Conservation (phyloP, 345 rosid species). For the Euphorbia peplus region DNA sequence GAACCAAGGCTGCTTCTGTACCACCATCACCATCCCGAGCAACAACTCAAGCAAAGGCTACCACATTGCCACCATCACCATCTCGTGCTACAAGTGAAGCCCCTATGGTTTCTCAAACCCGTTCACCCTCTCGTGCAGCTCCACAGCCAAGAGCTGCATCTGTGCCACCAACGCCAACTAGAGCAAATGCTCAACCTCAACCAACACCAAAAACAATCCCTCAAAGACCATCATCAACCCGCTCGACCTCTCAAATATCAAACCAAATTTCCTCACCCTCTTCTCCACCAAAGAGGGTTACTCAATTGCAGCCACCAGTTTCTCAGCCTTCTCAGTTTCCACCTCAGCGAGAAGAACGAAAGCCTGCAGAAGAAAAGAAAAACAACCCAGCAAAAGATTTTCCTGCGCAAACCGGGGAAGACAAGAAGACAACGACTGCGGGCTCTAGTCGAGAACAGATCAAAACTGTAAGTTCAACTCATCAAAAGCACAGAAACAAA, state of each 20-base stretch:
- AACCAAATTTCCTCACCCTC: slow-evolving; percentile 24
- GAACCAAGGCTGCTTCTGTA: slow-evolving; percentile 16
- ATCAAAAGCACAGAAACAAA: slow-evolving; percentile 11
- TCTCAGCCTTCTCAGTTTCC: slow-evolving; percentile 21
- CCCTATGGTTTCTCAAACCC: slow-evolving; percentile 11
- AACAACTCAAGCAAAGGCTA: slow-evolving; percentile 12
- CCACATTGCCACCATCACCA: slow-evolving; percentile 25
- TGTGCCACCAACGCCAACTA: slow-evolving; percentile 19
- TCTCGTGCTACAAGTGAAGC: slow-evolving; percentile 11
- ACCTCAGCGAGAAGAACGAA: slow-evolving; percentile 8
- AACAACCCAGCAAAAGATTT: slow-evolving; percentile 26
- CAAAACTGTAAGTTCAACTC: slow-evolving; percentile 30
- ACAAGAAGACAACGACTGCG: slow-evolving; percentile 18
- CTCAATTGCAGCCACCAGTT: slow-evolving; percentile 20
- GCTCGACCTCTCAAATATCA: slow-evolving; percentile 17
- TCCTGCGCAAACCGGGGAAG: slow-evolving; percentile 28
- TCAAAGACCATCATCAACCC: slow-evolving; percentile 29
- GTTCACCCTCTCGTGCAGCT: slow-evolving; percentile 33
- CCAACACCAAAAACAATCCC: slow-evolving; percentile 21
- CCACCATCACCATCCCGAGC: slow-evolving; percentile 28
- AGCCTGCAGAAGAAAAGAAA: slow-evolving; percentile 20
- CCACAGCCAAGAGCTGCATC: slow-evolving; percentile 22
- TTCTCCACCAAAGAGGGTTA: slow-evolving; percentile 31
- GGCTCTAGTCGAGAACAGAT: slow-evolving; percentile 23
- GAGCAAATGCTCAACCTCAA: slow-evolving; percentile 14